Conservation (phyloP, 2,329 filamentous ascomycete genomes). For the Ceratocystis alfenasii region DNA sequence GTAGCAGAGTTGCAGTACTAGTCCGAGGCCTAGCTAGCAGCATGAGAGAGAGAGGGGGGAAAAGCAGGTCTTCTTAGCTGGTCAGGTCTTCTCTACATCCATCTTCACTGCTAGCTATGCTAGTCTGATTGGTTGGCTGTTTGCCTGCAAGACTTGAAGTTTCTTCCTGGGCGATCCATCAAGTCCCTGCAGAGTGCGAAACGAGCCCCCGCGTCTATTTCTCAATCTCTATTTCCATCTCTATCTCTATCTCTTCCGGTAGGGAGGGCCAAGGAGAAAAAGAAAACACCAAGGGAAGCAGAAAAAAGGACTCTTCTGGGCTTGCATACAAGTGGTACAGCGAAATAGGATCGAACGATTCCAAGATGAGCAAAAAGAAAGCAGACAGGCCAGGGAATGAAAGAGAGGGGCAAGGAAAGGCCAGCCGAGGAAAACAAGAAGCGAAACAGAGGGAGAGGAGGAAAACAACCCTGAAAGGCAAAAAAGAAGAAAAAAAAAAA, state of each 20-base stretch:
- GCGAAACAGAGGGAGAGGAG: neutral
- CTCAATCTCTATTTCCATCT: no score
- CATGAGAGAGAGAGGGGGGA: no score
- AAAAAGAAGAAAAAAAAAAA: neutral
- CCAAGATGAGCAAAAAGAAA: conserved; percentile 3
- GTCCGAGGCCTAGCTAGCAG: neutral
- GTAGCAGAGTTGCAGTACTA: neutral
- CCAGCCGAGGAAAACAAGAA: neutral
- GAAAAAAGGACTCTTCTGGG: conserved; percentile 7
- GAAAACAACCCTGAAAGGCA: neutral
- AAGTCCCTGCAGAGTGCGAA: no score
- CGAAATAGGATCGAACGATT: conserved; percentile 13
- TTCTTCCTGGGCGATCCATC: no score
- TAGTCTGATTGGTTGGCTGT: no score
- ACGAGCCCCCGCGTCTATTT: no score
- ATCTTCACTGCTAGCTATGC: no score
- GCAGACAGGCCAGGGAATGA: neutral
- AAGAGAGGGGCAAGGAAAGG: neutral
- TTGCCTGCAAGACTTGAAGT: neutral
- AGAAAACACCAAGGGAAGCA: neutral
- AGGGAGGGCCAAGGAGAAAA: neutral
- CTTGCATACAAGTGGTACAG: conserved; percentile 11
- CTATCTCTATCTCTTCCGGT: no score
- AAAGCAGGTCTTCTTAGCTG: no score
- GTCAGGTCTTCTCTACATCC: no score